phyloP scores from a whole-genome alignment of 192 early-diverging fungal species.

The Oehlia diaphana region DNA sequence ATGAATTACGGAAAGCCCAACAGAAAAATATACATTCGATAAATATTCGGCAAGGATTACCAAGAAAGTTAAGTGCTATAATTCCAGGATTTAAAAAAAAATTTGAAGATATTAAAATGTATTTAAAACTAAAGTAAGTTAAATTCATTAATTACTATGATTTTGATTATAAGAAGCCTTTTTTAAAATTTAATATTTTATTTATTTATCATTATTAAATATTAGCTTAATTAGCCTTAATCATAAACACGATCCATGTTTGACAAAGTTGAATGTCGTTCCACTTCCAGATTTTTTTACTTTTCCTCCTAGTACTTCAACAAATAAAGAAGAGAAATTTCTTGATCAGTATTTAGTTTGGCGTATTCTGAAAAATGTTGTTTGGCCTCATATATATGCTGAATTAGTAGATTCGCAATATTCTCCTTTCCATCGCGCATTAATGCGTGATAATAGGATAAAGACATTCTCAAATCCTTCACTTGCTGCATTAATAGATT shows the following conservation, averaged over 20 bases:
- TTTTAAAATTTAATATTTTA: no score
- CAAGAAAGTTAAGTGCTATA: background rate
- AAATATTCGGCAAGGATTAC: background rate
- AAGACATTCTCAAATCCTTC: background rate
- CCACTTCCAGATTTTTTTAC: conserved; percentile 10
- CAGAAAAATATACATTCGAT: background rate
- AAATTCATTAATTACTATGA: no score
- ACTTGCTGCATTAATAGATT: conserved; percentile 11
- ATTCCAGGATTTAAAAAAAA: no score
- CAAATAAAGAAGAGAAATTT: background rate
- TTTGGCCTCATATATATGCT: background rate
- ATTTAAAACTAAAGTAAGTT: no score
- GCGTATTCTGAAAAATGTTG: background rate
- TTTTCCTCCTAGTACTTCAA: background rate
- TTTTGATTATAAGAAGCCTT: background rate
- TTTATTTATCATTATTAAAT: no score
- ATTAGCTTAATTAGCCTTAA: no score
- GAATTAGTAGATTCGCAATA: background rate
- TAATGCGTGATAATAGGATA: background rate
- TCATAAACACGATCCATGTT: no score
- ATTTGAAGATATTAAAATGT: no score
- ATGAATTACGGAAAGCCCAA: background rate
- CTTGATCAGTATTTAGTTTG: no score
- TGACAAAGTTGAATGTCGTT: background rate
- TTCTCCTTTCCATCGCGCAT: background rate